phyloP scores from a whole-genome alignment of 2,329 filamentous ascomycete species.

The Fusarium sp. region DNA sequence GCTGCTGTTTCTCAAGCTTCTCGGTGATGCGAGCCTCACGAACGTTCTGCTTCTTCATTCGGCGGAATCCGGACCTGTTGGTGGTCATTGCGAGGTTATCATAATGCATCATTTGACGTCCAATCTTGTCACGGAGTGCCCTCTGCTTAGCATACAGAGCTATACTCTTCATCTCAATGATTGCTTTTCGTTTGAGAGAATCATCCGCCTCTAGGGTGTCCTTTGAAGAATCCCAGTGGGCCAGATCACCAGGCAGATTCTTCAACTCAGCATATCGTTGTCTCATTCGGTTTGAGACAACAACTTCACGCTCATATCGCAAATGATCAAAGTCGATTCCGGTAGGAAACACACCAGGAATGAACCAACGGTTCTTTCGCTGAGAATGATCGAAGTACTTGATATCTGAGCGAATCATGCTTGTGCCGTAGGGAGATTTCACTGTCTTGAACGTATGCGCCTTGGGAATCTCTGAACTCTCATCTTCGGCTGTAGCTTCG shows the following conservation, averaged over 20 bases:
- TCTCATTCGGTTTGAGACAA: constrained; percentile 90
- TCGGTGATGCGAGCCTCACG: constrained; percentile 97
- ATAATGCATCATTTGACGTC: constrained; percentile 92
- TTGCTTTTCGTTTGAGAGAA: constrained; percentile 84
- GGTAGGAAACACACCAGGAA: constrained; percentile 89
- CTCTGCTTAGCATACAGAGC: constrained; percentile 90
- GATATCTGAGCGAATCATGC: constrained; percentile 70
- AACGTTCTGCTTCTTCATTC: constrained; percentile 97
- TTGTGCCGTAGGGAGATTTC: constrained; percentile 76
- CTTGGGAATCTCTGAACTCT: constrained; percentile 54
- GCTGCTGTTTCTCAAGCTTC: constrained; percentile 98
- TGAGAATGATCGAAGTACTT: constrained; percentile 84
- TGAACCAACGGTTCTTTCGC: constrained; percentile 81
- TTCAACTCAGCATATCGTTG: constrained; percentile 88
- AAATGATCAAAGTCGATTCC: constrained; percentile 90
- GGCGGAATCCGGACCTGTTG: constrained; percentile 89
- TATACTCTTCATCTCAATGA: constrained; percentile 96
- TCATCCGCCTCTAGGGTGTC: constrained; percentile 79
- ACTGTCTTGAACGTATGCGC: constrained; percentile 76
- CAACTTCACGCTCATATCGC: constrained; percentile 86
- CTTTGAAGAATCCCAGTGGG: constrained; percentile 85
- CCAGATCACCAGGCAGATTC: constrained; percentile 85
- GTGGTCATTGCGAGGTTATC: constrained; percentile 98
- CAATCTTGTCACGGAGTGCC: constrained; percentile 85
- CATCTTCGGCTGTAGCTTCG: constrained; percentile 53